Evolutionary conservation across 768 basidiomycete species (phyloP).

Genomic region (Paxillus ammoniavirescens): DNA sequence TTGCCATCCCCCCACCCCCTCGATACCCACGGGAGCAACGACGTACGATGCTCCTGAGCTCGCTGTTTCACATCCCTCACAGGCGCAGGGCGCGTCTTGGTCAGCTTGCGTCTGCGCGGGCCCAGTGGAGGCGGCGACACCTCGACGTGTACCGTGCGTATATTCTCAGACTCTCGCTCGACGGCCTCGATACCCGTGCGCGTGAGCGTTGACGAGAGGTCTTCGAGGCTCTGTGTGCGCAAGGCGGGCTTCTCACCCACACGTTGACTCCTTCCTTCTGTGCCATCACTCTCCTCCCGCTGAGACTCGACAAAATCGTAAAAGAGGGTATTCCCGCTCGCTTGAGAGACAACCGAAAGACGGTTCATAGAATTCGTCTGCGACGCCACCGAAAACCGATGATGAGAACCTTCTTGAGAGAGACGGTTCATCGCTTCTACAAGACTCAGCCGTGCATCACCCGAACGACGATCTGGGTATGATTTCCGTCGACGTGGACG

Average conservation of each 20-base stretch:
- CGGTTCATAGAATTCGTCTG: conserved; percentile 13
- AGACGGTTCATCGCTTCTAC: conserved; percentile 25
- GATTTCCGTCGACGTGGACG: conserved; percentile 22
- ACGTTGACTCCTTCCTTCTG: not conserved
- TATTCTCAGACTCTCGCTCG: conserved; percentile 6
- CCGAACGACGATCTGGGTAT: conserved; percentile 23
- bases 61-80: not conserved
- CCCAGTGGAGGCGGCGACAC: conserved; percentile 13
- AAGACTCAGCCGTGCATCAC: conserved; percentile 22
- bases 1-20: conserved; percentile 9
- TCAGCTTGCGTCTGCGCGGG: conserved; percentile 20
- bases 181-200: conserved; percentile 19
- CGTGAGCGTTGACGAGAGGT: conserved; percentile 18
- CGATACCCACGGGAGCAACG: conserved; percentile 23
- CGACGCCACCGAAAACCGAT: conserved; percentile 1
- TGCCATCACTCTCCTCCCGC: not conserved
- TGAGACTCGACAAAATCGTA: conserved; percentile 17
- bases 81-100: conserved; percentile 16
- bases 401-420: no score
- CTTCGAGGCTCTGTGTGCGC: conserved; percentile 24
- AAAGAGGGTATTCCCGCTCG: conserved; percentile 28
- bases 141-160: conserved; percentile 24
- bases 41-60: conserved; percentile 13
- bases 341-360: conserved; percentile 21
- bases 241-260: not conserved